These are phyloP conservation scores for Tetrapisispora nanseiensis DNA, from an alignment of 805 yeast species.

Conservation along the genomic window DNA sequence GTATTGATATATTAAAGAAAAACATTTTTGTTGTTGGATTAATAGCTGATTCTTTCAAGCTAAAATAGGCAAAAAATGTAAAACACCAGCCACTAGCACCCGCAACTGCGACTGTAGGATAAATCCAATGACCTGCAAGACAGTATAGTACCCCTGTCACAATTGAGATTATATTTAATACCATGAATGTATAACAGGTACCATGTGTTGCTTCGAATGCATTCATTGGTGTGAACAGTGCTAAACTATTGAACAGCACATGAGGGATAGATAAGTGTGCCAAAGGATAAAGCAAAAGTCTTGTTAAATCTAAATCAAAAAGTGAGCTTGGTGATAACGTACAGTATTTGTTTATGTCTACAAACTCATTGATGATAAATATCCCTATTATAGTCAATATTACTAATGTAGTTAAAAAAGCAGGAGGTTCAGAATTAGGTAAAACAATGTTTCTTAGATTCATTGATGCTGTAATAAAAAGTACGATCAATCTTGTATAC, in stretches of 20 bases:
- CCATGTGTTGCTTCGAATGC: constrained; percentile 67
- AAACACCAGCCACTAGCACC: constrained; percentile 74
- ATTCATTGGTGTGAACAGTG: constrained; percentile 50
- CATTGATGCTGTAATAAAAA: background rate
- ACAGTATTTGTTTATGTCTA: constrained; percentile 8
- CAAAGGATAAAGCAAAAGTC: constrained; percentile 55
- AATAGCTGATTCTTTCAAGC: constrained; percentile 37
- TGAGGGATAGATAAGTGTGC: constrained; percentile 57
- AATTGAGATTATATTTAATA: constrained; percentile 62
- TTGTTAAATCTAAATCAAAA: constrained; percentile 7
- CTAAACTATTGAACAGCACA: constrained; percentile 46
- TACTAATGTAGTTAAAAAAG: background rate
- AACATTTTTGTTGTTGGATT: constrained; percentile 36
- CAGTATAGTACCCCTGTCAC: constrained; percentile 58
- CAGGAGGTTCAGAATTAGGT: constrained; percentile 3
- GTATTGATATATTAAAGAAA: constrained; percentile 36
- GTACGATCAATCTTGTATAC: background rate
- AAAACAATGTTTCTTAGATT: constrained; percentile 4
- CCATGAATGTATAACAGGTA: constrained; percentile 76
- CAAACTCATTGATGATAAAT: background rate
- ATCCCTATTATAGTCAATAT: background rate
- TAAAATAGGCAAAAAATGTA: constrained; percentile 51
- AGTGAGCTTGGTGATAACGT: constrained; percentile 9
- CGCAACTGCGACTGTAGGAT: constrained; percentile 43
- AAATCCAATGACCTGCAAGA: constrained; percentile 35